Percentiles rank a stretch among this genome's conserved stretches.
Conservation (phyloP, 805 yeast genomes). For the Starmerella cellae region DNA sequence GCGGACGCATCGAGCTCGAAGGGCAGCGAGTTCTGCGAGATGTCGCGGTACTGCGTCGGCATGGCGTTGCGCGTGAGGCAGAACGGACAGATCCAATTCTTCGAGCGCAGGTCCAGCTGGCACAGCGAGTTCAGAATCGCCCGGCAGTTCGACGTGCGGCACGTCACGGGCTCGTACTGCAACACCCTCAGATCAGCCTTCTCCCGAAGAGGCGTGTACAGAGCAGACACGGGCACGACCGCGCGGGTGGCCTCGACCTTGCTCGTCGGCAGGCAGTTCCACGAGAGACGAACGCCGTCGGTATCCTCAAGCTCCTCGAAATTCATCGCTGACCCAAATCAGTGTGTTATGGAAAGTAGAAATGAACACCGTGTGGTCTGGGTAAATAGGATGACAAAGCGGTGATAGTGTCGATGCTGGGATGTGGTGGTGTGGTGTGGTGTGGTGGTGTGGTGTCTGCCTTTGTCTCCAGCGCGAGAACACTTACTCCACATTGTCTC, state of each 20-base stretch:
- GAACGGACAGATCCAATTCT: slow-evolving; percentile 74
- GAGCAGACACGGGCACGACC: slow-evolving; percentile 86
- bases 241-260: slow-evolving; percentile 79
- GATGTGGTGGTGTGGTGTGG: no score
- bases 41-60: slow-evolving; percentile 68
- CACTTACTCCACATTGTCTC: no score
- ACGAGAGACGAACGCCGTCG: slow-evolving; percentile 59
- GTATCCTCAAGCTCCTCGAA: slow-evolving; percentile 48
- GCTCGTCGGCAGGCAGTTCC: slow-evolving; percentile 83
- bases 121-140: slow-evolving; percentile 81
- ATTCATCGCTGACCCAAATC: slow-evolving; percentile 26
- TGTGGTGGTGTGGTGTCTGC: no score
- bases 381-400: slow-evolving; percentile 4
- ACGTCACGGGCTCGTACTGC: slow-evolving; percentile 71
- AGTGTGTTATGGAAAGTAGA: neutral
- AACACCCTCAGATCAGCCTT: slow-evolving; percentile 66
- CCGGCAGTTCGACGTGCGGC: slow-evolving; percentile 63
- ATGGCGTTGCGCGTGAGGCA: slow-evolving; percentile 67
- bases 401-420: no score
- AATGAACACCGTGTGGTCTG: slow-evolving; percentile 9
- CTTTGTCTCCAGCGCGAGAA: no score
- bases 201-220: slow-evolving; percentile 85
- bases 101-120: slow-evolving; percentile 59
- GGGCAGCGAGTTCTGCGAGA: slow-evolving; percentile 66
- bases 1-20: slow-evolving; percentile 56